phyloP scores from a whole-genome alignment of 768 basidiomycete genomes.

The Flagelloscypha sp. region DNA sequence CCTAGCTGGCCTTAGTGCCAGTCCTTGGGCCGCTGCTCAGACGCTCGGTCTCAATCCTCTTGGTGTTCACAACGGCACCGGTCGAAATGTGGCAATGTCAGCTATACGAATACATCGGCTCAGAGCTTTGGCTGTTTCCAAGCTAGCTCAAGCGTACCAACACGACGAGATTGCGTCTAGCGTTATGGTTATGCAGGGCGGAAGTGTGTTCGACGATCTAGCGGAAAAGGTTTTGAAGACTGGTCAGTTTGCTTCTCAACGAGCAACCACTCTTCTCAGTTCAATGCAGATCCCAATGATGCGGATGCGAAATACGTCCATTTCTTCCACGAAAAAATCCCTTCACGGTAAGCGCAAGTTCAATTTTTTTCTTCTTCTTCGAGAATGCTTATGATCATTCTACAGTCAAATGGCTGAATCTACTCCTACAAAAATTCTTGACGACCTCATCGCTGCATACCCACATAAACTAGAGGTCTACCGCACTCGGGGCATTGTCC shows the following conservation, averaged over 20 bases:
- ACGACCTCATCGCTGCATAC: slow-evolving; percentile 63
- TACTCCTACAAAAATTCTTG: slow-evolving; percentile 68
- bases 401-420: slow-evolving; percentile 78
- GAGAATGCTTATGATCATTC: slow-evolving; percentile 11
- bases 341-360: slow-evolving; percentile 81
- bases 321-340: slow-evolving; percentile 94
- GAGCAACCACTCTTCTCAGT: slow-evolving; percentile 1
- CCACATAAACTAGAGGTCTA: slow-evolving; percentile 80
- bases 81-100: slow-evolving; percentile 76
- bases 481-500: slow-evolving; percentile 85
- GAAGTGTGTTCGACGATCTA: slow-evolving; percentile 88
- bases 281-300: slow-evolving; percentile 57
- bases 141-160: slow-evolving; percentile 78
- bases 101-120: slow-evolving; percentile 77
- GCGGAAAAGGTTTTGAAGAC: slow-evolving; percentile 77
- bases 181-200: slow-evolving; percentile 94
- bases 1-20: slow-evolving; percentile 28
- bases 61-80: slow-evolving; percentile 41
- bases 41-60: slow-evolving; percentile 54
- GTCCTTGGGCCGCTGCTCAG: slow-evolving; percentile 57
- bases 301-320: slow-evolving; percentile 81
- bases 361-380: slow-evolving; percentile 9
- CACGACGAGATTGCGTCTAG: slow-evolving; percentile 87
- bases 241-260: slow-evolving; percentile 29
- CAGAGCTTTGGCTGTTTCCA: slow-evolving; percentile 76